phyloP scores from a whole-genome alignment of 495 filamentous ascomycete genomes.

The Penicillium egyptiacum region DNA sequence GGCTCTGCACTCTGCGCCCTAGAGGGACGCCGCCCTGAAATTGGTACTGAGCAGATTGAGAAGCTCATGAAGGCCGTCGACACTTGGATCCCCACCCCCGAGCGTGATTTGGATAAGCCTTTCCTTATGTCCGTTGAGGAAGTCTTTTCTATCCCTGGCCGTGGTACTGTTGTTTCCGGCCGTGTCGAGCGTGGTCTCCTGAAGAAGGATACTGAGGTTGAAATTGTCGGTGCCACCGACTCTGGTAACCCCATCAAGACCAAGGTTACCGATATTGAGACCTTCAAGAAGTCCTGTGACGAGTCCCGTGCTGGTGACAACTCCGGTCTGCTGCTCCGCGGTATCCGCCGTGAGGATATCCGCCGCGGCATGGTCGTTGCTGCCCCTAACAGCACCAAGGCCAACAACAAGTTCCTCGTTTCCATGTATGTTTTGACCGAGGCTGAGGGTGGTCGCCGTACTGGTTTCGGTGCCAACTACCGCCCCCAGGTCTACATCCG shows the following conservation, averaged over 20 bases:
- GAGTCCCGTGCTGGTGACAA: conserved; percentile 94
- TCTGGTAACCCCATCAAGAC: conserved; percentile 72
- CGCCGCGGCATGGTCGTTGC: conserved; percentile 90
- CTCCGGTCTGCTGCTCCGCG: conserved; percentile 94
- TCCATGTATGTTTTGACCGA: conserved; percentile 97
- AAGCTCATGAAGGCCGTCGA: conserved; percentile 88
- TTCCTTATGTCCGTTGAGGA: conserved; percentile 99
- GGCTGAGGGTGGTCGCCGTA: conserved; percentile 96
- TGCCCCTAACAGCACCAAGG: conserved; percentile 71
- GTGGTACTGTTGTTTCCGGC: conserved; percentile 94
- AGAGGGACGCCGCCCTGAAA: conserved; percentile 82
- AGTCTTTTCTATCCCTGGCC: conserved; percentile 95
- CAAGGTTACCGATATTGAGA: conserved; percentile 99
- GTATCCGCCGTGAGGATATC: conserved; percentile 91
- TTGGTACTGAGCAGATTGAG: conserved; percentile 82
- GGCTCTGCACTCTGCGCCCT: conserved; percentile 95
- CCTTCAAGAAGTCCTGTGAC: conserved; percentile 97
- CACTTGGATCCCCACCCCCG: conserved; percentile 91
- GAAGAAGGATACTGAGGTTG: conserved; percentile 90
- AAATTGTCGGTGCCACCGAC: conserved; percentile 79
- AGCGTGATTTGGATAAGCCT: conserved; percentile 90
- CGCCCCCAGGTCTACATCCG: conserved; percentile 92
- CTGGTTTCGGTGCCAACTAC: conserved; percentile 90
- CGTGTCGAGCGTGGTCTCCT: conserved; percentile 94
- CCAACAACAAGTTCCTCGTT: conserved; percentile 85